Percentiles rank a stretch among this genome's conserved stretches.
phyloP scores from a whole-genome alignment of 805 yeast species.

The Tetrapisispora pingtungensis region DNA sequence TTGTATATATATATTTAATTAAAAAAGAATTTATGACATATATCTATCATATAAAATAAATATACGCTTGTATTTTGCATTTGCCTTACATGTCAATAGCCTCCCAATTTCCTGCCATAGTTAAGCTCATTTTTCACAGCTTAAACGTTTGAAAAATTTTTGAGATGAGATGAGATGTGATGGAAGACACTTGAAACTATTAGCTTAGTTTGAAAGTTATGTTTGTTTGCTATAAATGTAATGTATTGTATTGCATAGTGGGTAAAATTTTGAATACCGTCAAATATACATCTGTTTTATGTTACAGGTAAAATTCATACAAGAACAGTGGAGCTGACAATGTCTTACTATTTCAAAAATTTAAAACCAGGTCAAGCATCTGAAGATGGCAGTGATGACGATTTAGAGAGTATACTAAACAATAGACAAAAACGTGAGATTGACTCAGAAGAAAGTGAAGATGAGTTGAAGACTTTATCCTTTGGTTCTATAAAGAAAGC shows the following conservation, averaged over 20 bases:
- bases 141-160: not conserved
- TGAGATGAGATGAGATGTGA: constrained; percentile 13
- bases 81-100: no score
- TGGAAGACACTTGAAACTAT: no score
- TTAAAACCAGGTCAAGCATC: constrained; percentile 23
- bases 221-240: no score
- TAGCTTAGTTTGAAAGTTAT: no score
- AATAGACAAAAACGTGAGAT: constrained; percentile 29
- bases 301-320: no score
- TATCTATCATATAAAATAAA: no score
- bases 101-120: not conserved
- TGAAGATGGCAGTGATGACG: constrained; percentile 22
- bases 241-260: no score
- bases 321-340: no score
- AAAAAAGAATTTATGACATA: not conserved
- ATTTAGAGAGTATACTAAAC: constrained; percentile 33
- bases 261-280: not conserved
- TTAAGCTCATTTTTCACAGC: not conserved
- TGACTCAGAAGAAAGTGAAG: constrained; percentile 29
- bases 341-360: constrained; percentile 29
- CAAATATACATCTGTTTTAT: not conserved
- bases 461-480: constrained; percentile 43
- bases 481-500: constrained; percentile 58
- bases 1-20: not conserved
- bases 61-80: no score